These are phyloP conservation scores for Metrosideros polymorpha DNA, from an alignment of 441 rosid species.

Conservation along the genomic window DNA sequence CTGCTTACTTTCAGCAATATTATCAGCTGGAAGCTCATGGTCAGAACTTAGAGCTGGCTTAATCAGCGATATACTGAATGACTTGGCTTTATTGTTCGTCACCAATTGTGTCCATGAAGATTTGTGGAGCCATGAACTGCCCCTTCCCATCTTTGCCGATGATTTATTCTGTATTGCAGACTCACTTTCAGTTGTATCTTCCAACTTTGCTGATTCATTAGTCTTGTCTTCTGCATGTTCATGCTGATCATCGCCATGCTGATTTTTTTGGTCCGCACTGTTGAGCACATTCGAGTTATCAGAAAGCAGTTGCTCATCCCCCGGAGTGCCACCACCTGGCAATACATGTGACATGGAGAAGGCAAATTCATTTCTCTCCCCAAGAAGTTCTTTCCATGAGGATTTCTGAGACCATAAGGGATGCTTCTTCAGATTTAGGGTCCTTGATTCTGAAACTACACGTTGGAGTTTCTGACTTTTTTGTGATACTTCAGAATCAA, in stretches of 20 bases:
- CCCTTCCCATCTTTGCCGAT: slow-evolving; percentile 37
- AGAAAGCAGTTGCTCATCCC: slow-evolving; percentile 17
- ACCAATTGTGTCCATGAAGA: slow-evolving; percentile 84
- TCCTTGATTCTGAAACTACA: slow-evolving; percentile 8
- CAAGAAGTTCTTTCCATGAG: slow-evolving; percentile 65
- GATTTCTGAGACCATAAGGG: slow-evolving; percentile 55
- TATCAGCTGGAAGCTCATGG: neutral
- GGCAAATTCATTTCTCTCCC: slow-evolving; percentile 19
- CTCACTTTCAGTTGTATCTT: slow-evolving; percentile 14
- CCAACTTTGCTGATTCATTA: slow-evolving; percentile 1
- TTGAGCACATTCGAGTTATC: neutral
- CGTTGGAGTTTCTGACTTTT: slow-evolving; percentile 4
- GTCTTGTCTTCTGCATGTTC: neutral
- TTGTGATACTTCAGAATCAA: neutral
- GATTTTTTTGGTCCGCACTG: slow-evolving; percentile 11
- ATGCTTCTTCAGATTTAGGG: slow-evolving; percentile 15
- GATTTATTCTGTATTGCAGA: slow-evolving; percentile 3
- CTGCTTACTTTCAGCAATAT: slow-evolving; percentile 10
- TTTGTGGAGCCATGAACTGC: slow-evolving; percentile 67
- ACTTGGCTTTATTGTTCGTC: slow-evolving; percentile 16
- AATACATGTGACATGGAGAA: slow-evolving; percentile 43
- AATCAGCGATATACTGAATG: slow-evolving; percentile 65
- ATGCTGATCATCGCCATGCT: neutral
- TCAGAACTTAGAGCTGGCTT: slow-evolving; percentile 31
- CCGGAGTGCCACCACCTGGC: slow-evolving; percentile 15